phyloP scores from a whole-genome alignment of 2,329 filamentous ascomycete species.

The Ophiocordyceps camponoti-saundersi region DNA sequence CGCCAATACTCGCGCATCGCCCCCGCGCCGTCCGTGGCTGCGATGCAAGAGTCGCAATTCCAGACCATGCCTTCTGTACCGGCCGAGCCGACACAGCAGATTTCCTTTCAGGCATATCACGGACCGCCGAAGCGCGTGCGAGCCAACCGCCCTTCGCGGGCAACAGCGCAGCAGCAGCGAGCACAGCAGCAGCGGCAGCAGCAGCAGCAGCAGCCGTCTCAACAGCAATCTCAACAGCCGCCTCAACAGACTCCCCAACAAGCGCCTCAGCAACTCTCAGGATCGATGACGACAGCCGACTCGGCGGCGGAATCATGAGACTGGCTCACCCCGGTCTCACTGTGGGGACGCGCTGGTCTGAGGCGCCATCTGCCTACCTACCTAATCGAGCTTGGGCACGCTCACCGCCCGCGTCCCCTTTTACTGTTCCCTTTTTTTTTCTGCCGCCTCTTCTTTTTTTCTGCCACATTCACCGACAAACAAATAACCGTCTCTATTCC shows the following conservation, averaged over 20 bases:
- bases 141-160: conserved; percentile 4
- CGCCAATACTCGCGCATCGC: neutral
- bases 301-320: neutral
- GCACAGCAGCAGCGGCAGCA: neutral
- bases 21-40: conserved; percentile 2
- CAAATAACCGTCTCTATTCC: too few species aligned
- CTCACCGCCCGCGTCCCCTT: conserved; percentile 10
- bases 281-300: neutral
- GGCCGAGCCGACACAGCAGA: conserved; percentile 1
- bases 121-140: conserved; percentile 14
- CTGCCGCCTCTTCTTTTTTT: neutral
- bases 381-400: too few species aligned
- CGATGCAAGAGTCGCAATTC: conserved; percentile 12
- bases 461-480: too few species aligned
- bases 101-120: conserved; percentile 11
- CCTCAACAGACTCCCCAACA: neutral
- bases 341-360: neutral
- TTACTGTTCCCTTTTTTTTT: neutral
- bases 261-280: neutral
- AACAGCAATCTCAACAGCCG: neutral
- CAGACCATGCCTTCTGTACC: conserved; percentile 10
- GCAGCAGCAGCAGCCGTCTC: conserved; percentile 1
- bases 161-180: neutral
- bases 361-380: too few species aligned
- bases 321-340: neutral